These are phyloP conservation scores for Fusarium continuum DNA, from an alignment of 2,329 filamentous ascomycete species.

Conservation along the genomic window DNA sequence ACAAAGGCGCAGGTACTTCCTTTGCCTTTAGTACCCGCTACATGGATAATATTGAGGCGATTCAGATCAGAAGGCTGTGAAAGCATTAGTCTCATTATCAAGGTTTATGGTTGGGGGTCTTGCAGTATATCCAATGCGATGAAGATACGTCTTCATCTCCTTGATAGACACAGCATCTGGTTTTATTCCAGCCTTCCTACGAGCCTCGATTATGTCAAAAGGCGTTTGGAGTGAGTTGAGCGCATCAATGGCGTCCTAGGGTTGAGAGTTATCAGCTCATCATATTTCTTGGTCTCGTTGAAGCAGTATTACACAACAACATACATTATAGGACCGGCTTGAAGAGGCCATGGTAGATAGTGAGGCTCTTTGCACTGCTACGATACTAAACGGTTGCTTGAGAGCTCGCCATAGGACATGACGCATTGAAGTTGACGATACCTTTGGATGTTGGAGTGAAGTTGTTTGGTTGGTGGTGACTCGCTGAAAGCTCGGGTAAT, in stretches of 20 bases:
- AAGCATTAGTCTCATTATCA: not conserved
- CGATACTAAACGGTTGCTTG: constrained; percentile 32
- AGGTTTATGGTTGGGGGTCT: constrained; percentile 8
- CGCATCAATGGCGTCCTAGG: constrained; percentile 82
- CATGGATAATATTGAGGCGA: constrained; percentile 72
- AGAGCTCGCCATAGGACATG: constrained; percentile 45
- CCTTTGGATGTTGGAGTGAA: constrained; percentile 3
- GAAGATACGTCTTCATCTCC: constrained; percentile 82
- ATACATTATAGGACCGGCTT: constrained; percentile 49
- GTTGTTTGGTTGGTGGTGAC: constrained; percentile 4
- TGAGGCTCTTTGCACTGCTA: constrained; percentile 20
- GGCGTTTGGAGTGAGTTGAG: constrained; percentile 94
- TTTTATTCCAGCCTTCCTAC: constrained; percentile 76
- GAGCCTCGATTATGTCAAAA: constrained; percentile 79
- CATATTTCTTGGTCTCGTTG: not conserved
- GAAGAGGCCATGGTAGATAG: constrained; percentile 44
- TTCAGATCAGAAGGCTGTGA: constrained; percentile 59
- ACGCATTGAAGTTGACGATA: constrained; percentile 44
- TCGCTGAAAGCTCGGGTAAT: constrained; percentile 45
- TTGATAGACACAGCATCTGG: constrained; percentile 76
- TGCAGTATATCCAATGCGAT: constrained; percentile 78
- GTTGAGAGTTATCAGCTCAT: constrained; percentile 12
- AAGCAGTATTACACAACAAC: not conserved
- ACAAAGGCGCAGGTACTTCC: constrained; percentile 76
- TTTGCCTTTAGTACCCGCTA: constrained; percentile 82